Base-by-base conservation (phyloP, 2,329 filamentous ascomycete genomes). In the Neonectria ditissima region DNA sequence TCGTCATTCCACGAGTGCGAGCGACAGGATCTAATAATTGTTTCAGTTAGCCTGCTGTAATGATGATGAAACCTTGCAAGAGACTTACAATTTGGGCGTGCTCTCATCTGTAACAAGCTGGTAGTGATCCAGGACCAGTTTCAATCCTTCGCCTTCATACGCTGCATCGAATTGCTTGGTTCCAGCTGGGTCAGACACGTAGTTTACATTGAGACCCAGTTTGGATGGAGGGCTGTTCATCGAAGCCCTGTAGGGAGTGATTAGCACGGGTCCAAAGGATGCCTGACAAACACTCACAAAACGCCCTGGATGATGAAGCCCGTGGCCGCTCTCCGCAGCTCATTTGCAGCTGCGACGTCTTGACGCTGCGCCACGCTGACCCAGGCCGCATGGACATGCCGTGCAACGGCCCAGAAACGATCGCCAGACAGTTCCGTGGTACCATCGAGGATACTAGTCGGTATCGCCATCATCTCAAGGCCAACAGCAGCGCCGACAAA, bases 31-130 rank as follows among this genome's bases (percentile, higher is more conserved):
- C 59, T 62, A 16, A 20, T 16, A 4, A 24, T 1, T 7, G 10
- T 30, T 6, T 30, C 50, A 30, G 41, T 39, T 14, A 52, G 30
- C 30, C 28, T 2, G 8, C 4, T 34, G 14, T 6, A 32, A 14
- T 18, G 10, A 32, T 18, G 8, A n/a, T 18, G 7, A 18, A 28
- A 48, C 11, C 18, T 3, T 50, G 2, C 4, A 22, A 39, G 45
- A 53, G 39, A 45, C 45, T 57, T 53, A 57, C 53, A 57, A 11
- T 20, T 57, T 52, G 53, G 44, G 37, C 6, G 52, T 57, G 20
- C 59, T 62, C 24, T 62, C 59, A 26, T 62, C 59, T 11, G 59
- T 57, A 14, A 57, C 52, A 34, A 62, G 47, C 44, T 57, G 59
- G 32, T 57, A 62, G 5, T 7, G 44, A n/a, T 56, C 39, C 3